Percentiles rank a stretch among this genome's conserved stretches.
Evolutionary conservation across 495 filamentous ascomycete species (phyloP).

Genomic region (Lasiosphaeria ovina): DNA sequence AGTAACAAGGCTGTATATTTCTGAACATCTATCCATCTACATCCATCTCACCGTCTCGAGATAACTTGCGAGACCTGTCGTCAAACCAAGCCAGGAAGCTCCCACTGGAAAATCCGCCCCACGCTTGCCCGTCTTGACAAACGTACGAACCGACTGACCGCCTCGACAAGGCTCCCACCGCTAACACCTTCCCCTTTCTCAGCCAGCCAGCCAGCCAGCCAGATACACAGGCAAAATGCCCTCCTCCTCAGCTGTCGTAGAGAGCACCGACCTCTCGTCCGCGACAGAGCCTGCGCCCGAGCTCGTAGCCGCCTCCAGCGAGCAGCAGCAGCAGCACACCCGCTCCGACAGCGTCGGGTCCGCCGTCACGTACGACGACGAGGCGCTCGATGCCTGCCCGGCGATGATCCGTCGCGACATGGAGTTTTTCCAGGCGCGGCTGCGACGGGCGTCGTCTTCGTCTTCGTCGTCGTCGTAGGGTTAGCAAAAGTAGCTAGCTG

Average conservation of each 20-base stretch:
- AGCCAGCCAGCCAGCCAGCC: not conserved
- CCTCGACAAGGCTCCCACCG: too few relatives aligned
- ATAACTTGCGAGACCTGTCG: too few relatives aligned
- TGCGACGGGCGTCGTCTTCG: constrained; percentile 6
- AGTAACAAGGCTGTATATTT: too few relatives aligned
- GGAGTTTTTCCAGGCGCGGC: constrained; percentile 20
- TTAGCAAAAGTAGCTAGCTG: not conserved
- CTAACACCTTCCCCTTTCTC: not conserved
- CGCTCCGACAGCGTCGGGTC: constrained; percentile 14
- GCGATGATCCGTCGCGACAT: constrained; percentile 14
- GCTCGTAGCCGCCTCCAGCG: not conserved
- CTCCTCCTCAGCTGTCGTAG: not conserved
- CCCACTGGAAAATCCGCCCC: too few relatives aligned
- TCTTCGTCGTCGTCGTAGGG: not conserved
- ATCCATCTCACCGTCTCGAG: too few relatives aligned
- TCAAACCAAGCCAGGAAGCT: too few relatives aligned
- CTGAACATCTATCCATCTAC: too few relatives aligned
- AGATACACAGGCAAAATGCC: not conserved
- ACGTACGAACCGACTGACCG: too few relatives aligned
- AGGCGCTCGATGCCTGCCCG: not conserved
- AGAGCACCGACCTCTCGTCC: not conserved
- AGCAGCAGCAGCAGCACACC: constrained; percentile 9
- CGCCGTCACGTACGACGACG: not conserved
- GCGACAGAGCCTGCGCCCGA: not conserved
- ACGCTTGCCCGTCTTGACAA: too few relatives aligned